These are phyloP conservation scores for Polytrichum formosum DNA, from an alignment of 225 moss, liverwort and hornwort species.

Conservation along the genomic window DNA sequence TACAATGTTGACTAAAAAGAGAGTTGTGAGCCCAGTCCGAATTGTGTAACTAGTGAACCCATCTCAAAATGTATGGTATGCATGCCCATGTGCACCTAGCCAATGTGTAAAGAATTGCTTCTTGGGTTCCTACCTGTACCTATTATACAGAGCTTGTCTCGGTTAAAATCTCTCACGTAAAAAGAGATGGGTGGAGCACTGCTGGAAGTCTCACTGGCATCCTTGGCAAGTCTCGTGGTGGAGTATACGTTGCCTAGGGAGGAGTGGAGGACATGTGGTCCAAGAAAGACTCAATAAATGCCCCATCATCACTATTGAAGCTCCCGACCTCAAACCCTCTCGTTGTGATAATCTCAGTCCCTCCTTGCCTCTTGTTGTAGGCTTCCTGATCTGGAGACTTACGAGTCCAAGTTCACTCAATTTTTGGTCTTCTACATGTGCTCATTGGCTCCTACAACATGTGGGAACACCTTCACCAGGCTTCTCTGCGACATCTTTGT, in stretches of 20 bases:
- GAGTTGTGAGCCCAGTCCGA: background rate
- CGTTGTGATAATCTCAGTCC: conserved; percentile 27
- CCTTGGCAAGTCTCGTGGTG: conserved; percentile 22
- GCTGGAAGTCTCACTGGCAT: conserved; percentile 51
- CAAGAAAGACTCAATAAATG: conserved; percentile 46
- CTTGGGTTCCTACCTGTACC: conserved; percentile 16
- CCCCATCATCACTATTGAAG: conserved; percentile 31
- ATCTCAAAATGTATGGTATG: background rate
- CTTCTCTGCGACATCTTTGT: conserved; percentile 84
- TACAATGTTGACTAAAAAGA: background rate
- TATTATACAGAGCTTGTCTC: conserved; percentile 39
- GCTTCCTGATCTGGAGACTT: conserved; percentile 57
- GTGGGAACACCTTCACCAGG: conserved; percentile 37
- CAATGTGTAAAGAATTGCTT: conserved; percentile 2
- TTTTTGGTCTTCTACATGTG: conserved; percentile 92
- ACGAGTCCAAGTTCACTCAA: conserved; percentile 97
- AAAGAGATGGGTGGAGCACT: conserved; percentile 56
- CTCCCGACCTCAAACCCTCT: conserved; percentile 51
- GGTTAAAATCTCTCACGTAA: conserved; percentile 18
- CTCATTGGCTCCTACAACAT: conserved; percentile 72
- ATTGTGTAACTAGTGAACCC: too few relatives aligned
- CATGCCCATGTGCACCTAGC: background rate
- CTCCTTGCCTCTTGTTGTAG: conserved; percentile 26
- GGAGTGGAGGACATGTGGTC: conserved; percentile 59
- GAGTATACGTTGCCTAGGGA: conserved; percentile 28